These are phyloP conservation scores for Fraxinus anomala DNA, from an alignment of 257 asterid species.

Conservation along the genomic window DNA sequence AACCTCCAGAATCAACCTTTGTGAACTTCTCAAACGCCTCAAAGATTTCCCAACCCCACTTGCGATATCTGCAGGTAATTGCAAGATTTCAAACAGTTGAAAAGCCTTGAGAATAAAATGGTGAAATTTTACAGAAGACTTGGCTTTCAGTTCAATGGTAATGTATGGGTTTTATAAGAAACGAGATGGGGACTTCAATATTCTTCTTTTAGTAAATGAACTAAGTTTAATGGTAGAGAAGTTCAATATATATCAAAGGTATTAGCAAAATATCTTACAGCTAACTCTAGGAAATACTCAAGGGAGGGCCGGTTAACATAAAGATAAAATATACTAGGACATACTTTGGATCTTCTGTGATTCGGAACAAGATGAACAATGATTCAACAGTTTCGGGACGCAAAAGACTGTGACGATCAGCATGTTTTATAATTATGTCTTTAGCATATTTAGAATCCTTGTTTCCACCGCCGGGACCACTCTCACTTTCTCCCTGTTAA, in stretches of 20 bases:
- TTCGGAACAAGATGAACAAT: slow-evolving; percentile 76
- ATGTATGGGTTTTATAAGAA: not conserved
- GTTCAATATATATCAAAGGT: not conserved
- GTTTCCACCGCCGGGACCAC: slow-evolving; percentile 81
- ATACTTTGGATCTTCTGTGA: slow-evolving; percentile 88
- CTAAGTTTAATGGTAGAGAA: not conserved
- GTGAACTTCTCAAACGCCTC: slow-evolving; percentile 91
- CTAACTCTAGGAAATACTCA: not conserved
- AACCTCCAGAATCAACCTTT: slow-evolving; percentile 85
- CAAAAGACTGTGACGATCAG: slow-evolving; percentile 91
- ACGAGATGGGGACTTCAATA: not conserved
- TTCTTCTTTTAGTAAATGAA: not conserved
- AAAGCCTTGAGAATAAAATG: not conserved
- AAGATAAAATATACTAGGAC: slow-evolving; percentile 24
- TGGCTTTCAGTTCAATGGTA: not conserved
- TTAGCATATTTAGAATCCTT: slow-evolving; percentile 62
- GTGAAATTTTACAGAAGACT: not conserved
- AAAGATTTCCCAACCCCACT: slow-evolving; percentile 96
- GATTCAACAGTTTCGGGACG: slow-evolving; percentile 99
- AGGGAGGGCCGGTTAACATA: not conserved
- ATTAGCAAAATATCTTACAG: not conserved
- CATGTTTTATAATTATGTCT: slow-evolving; percentile 79
- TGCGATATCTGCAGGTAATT: slow-evolving; percentile 70
- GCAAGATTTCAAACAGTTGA: slow-evolving; percentile 12
- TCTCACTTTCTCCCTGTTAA: slow-evolving; percentile 61